Evolutionary conservation across 2,329 filamentous ascomycete genomes (phyloP), one percentile per base, ranked within the genome.

Genomic region (Colletotrichum magnum): DNA sequence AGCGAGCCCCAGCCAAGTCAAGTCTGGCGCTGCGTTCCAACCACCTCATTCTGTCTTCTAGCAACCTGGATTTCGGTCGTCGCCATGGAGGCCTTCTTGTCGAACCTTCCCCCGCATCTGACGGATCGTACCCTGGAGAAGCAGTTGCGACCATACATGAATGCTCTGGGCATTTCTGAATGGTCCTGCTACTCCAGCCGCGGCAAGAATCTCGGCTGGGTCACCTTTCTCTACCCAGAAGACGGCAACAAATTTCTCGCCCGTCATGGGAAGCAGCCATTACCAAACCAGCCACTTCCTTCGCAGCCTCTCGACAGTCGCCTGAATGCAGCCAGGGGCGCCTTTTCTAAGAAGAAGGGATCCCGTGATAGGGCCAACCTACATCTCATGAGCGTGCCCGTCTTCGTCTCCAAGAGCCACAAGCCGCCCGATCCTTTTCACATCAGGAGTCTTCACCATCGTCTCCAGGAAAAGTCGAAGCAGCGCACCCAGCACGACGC

Each of bases 11-110:
- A 4, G 12, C 48, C 10, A 21, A 21, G n/a, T 13, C 21, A 7
- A 51, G n/a, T 51, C 48, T 10, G 10, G 48, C 18, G 13, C 45
- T 16, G 16, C 18, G 9, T 26, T 16, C 21, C 50, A 28, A 28
- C 50, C 18, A 50, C 47, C 18, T 16, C 13, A 47, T n/a, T 51
- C n/a, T 51, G n/a, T 51, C 13, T 26, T 9, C 5, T 13, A 3
- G 13, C n/a, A 10, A 36, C 7, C 9, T 36, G 1, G 32, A 10
- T 10, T 10, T 15, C 41, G 41, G 10, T 26, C 15, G 13, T 32
- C 32, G 9, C 18, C 6, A 87, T 88, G 82, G 85, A 88, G 69
- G 80, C 85, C 12, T 82, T 82, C 43, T 73, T 88, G 39, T 70
- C 61, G 15, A 81, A 82, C 12, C 77, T 89, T 15, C 85, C 86